phyloP scores from a whole-genome alignment of 768 basidiomycete species.

The Auricularia cornea region DNA sequence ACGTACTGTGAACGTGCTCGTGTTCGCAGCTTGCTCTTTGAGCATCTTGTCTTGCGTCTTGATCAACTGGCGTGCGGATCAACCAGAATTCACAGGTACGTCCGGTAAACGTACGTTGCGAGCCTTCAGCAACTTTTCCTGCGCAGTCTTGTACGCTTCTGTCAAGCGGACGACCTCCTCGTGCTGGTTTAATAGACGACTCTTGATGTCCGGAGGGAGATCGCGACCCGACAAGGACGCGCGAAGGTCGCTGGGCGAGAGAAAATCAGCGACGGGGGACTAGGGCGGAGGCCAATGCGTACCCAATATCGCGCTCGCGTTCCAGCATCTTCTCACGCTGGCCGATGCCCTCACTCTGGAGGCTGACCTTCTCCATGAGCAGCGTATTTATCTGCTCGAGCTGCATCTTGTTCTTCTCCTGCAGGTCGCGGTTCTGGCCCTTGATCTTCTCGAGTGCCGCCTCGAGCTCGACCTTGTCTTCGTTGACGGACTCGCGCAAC shows the following conservation, averaged over 20 bases:
- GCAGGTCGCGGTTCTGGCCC: constrained; percentile 59
- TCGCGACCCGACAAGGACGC: constrained; percentile 70
- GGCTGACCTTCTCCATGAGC: constrained; percentile 83
- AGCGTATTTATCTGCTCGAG: constrained; percentile 79
- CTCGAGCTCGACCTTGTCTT: constrained; percentile 74
- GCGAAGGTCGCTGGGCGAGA: constrained; percentile 54
- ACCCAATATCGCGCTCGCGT: constrained; percentile 82
- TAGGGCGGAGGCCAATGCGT: constrained; percentile 12
- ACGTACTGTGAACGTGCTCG: constrained; percentile 40
- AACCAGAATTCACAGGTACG: not conserved
- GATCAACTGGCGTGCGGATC: constrained; percentile 63
- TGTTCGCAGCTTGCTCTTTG: constrained; percentile 67
- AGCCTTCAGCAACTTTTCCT: constrained; percentile 76
- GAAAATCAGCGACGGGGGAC: not conserved
- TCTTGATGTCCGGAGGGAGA: constrained; percentile 74
- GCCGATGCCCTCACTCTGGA: constrained; percentile 86
- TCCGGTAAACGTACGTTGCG: constrained; percentile 42
- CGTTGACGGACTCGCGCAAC: constrained; percentile 79
- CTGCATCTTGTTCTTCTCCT: constrained; percentile 84
- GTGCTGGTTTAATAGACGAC: constrained; percentile 63
- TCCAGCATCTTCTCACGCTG: constrained; percentile 82
- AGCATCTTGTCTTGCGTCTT: constrained; percentile 86
- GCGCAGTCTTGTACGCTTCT: constrained; percentile 58
- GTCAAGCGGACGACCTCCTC: constrained; percentile 67
- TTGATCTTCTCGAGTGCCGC: constrained; percentile 55